Evolutionary conservation across 192 early-diverging fungal genomes (phyloP).

Genomic region (Physocladia obscura): DNA sequence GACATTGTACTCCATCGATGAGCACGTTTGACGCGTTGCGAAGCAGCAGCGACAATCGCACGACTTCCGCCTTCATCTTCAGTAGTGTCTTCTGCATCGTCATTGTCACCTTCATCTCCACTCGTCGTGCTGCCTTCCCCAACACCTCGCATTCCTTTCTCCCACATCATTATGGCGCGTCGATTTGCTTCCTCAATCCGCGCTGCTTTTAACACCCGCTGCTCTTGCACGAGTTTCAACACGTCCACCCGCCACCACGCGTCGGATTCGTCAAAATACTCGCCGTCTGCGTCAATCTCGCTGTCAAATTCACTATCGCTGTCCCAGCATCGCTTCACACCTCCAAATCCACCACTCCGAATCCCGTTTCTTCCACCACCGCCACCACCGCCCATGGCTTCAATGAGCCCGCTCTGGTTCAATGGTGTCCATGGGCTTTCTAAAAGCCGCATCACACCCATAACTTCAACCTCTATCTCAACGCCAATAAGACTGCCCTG

Average conservation of each 20-base stretch:
- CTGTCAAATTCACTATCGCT: conserved; percentile 53
- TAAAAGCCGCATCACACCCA: conserved; percentile 38
- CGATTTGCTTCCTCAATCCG: neutral
- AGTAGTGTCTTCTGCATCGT: neutral
- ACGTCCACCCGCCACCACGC: conserved; percentile 13
- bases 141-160: neutral
- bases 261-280: conserved; percentile 7
- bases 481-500: conserved; percentile 34
- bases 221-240: neutral
- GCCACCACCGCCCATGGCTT: neutral
- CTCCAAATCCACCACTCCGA: conserved; percentile 27
- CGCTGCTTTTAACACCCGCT: neutral
- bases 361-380: conserved; percentile 26
- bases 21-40: neutral
- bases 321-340: conserved; percentile 41
- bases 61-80: neutral
- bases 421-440: conserved; percentile 37
- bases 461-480: conserved; percentile 47
- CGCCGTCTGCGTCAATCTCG: conserved; percentile 43
- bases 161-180: neutral
- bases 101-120: neutral
- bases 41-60: neutral
- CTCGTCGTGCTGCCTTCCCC: neutral
- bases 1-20: conserved; percentile 29
- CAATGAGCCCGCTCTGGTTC: neutral